Evolutionary conservation across 306 rosid genomes (phyloP).

Genomic region (Fragaria vesca): DNA sequence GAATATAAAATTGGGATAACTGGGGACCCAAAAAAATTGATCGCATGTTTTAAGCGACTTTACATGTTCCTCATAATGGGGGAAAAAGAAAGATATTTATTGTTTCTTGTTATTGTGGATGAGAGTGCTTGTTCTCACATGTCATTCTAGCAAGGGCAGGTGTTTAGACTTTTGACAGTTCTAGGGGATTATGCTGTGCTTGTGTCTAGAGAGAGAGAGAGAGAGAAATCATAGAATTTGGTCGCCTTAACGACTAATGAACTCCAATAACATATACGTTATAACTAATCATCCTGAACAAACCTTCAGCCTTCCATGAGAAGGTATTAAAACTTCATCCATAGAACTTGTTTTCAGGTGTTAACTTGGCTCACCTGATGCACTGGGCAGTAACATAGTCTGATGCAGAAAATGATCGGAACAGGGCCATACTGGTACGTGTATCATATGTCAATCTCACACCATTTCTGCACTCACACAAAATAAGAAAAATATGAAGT

Average conservation of each 20-base stretch:
- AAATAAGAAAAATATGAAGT: not conserved
- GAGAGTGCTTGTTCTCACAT: too few species aligned
- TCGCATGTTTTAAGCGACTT: too few species aligned
- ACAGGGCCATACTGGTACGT: constrained; percentile 77
- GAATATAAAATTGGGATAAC: too few species aligned
- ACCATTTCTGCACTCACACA: constrained; percentile 43
- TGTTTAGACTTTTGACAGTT: too few species aligned
- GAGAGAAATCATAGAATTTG: too few species aligned
- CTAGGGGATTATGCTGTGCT: too few species aligned
- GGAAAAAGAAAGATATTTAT: too few species aligned
- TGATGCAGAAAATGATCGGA: constrained; percentile 73
- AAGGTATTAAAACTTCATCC: not conserved
- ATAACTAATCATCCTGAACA: not conserved
- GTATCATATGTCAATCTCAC: constrained; percentile 62
- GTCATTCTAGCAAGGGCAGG: too few species aligned
- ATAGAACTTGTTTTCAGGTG: constrained; percentile 5
- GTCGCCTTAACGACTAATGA: not conserved
- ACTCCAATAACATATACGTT: not conserved
- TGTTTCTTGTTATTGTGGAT: too few species aligned
- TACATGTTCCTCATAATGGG: too few species aligned
- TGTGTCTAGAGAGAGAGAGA: too few species aligned
- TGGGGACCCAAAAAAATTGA: too few species aligned
- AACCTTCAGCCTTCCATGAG: constrained; percentile 11
- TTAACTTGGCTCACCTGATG: constrained; percentile 55
- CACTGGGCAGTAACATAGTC: constrained; percentile 88